These are phyloP conservation scores for Ligustrum vulgare DNA, from an alignment of 257 asterid species.

Conservation along the genomic window DNA sequence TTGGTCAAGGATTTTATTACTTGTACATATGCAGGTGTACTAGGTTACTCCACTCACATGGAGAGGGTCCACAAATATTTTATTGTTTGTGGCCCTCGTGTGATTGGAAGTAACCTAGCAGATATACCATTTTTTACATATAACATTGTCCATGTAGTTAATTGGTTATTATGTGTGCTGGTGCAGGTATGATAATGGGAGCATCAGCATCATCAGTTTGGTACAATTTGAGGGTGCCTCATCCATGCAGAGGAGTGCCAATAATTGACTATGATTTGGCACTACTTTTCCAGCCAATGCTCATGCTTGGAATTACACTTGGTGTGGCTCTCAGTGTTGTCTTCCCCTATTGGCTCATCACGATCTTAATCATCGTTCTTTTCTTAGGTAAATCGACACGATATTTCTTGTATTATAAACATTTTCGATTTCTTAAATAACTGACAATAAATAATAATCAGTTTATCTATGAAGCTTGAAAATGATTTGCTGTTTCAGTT, in stretches of 20 bases:
- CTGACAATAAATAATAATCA: background rate
- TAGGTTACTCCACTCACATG: too few species aligned
- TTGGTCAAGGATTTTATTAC: too few species aligned
- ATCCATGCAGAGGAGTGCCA: slow-evolving; percentile 89
- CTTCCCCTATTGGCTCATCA: slow-evolving; percentile 96
- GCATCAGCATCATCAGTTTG: slow-evolving; percentile 97
- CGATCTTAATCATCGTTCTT: slow-evolving; percentile 75
- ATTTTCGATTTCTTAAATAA: background rate
- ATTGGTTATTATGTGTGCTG: background rate
- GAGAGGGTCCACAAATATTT: too few species aligned
- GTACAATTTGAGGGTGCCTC: slow-evolving; percentile 93
- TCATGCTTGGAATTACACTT: slow-evolving; percentile 98
- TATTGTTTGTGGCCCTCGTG: too few species aligned
- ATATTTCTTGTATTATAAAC: background rate
- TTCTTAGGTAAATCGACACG: slow-evolving; percentile 45
- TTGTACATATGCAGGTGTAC: too few species aligned
- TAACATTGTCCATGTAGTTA: too few species aligned
- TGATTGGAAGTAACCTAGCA: too few species aligned
- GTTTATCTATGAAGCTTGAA: background rate
- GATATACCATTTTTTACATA: too few species aligned
- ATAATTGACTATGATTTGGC: slow-evolving; percentile 90
- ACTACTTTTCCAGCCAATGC: slow-evolving; percentile 91
- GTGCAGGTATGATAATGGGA: slow-evolving; percentile 95
- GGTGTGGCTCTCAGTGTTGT: slow-evolving; percentile 92
- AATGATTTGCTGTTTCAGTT: too few species aligned